Percentiles rank a stretch among this genome's conserved stretches.
phyloP scores from a whole-genome alignment of 75 land plant genomes.

The Chamaecyparis obtusa region DNA sequence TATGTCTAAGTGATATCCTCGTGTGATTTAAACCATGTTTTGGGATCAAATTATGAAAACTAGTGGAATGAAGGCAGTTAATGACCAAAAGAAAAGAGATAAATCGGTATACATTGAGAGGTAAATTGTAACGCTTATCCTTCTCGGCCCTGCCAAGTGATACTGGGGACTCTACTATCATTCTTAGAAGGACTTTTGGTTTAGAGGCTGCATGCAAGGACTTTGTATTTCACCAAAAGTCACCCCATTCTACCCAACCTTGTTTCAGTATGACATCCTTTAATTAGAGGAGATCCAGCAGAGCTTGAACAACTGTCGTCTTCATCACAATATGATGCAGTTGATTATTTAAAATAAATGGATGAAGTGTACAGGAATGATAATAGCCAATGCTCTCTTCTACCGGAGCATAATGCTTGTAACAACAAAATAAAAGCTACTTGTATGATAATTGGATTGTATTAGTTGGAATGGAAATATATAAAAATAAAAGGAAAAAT shows the following conservation, averaged over 20 bases:
- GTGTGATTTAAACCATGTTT: background rate
- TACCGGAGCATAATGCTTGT: background rate
- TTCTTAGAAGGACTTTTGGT: background rate
- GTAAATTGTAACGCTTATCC: background rate
- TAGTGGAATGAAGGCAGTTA: background rate
- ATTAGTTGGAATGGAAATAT: background rate
- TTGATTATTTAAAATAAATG: background rate
- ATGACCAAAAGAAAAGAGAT: background rate
- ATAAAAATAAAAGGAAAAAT: too few relatives aligned
- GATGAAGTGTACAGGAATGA: background rate
- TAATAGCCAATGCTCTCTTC: too few relatives aligned
- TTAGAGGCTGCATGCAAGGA: background rate
- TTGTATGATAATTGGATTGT: background rate
- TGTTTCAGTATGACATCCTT: background rate
- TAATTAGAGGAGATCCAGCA: background rate
- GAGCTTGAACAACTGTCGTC: background rate
- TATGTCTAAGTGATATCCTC: background rate
- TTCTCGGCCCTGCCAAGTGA: background rate
- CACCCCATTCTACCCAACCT: background rate
- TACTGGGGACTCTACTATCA: background rate
- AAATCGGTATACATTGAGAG: background rate
- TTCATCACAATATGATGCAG: background rate
- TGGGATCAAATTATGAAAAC: background rate
- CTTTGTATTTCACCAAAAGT: background rate
- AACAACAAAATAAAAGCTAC: background rate